These are phyloP conservation scores for Pyrenophora seminiperda DNA, from an alignment of 2,329 filamentous ascomycete species.

Conservation along the genomic window DNA sequence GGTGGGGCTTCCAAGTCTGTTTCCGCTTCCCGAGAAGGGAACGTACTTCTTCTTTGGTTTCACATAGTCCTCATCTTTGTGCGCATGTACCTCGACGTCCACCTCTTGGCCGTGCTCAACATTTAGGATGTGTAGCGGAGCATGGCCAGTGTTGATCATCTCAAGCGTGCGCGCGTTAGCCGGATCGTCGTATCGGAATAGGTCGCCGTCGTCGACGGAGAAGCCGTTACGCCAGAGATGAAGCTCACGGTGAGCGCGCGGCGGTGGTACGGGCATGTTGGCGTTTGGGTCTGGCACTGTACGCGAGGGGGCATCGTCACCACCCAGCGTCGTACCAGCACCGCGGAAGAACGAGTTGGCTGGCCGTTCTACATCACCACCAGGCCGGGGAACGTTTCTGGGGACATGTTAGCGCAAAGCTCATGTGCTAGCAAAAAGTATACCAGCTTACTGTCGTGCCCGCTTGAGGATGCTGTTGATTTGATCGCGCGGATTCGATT, in stretches of 20 bases:
- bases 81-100: constrained; percentile 75
- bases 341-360: constrained; percentile 67
- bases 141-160: constrained; percentile 77
- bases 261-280: constrained; percentile 45
- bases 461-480: constrained; percentile 58
- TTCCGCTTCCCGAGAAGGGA: constrained; percentile 73
- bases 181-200: constrained; percentile 79
- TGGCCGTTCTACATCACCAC: constrained; percentile 56
- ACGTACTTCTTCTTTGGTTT: constrained; percentile 75
- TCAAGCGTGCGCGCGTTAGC: constrained; percentile 72
- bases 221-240: constrained; percentile 86
- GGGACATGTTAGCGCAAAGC: constrained; percentile 27
- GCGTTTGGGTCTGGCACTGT: constrained; percentile 66
- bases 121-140: constrained; percentile 77
- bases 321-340: constrained; percentile 75
- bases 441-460: constrained; percentile 49
- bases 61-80: constrained; percentile 75
- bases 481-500: constrained; percentile 55
- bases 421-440: background rate
- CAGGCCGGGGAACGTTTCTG: constrained; percentile 66
- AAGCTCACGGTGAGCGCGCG: constrained; percentile 69
- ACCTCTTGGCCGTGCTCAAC: constrained; percentile 76
- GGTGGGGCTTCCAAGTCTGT: constrained; percentile 76
- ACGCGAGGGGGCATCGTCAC: constrained; percentile 74
- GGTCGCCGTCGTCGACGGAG: constrained; percentile 79